Percentiles rank a stretch among this genome's conserved stretches.
These are phyloP conservation scores for Pythium apleroticum DNA, from an alignment of 352 stramenopile genomes.

Conservation along the genomic window DNA sequence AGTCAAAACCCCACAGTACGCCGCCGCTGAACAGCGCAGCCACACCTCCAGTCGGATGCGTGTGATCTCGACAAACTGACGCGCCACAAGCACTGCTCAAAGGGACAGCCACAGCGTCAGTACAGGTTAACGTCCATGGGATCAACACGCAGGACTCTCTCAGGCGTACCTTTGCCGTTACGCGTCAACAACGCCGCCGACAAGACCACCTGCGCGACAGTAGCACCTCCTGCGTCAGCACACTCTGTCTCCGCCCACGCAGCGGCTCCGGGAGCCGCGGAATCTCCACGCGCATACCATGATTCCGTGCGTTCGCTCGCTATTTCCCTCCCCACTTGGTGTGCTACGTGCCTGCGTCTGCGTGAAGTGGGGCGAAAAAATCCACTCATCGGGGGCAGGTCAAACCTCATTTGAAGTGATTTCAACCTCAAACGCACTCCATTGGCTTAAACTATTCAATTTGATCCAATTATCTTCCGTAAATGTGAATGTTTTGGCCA, in stretches of 20 bases:
- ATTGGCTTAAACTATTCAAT: conserved; percentile 13
- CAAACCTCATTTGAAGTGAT: conserved; percentile 30
- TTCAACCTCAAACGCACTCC: conserved; percentile 11
- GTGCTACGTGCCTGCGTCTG: conserved; percentile 31
- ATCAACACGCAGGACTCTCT: not conserved
- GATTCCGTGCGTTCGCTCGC: conserved; percentile 1
- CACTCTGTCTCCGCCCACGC: not conserved
- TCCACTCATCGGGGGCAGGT: not conserved
- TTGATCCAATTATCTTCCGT: conserved; percentile 11
- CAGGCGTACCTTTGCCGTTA: conserved; percentile 90
- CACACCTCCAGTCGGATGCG: conserved; percentile 95
- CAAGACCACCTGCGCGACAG: conserved; percentile 90
- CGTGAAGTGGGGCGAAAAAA: conserved; percentile 34
- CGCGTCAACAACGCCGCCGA: conserved; percentile 94
- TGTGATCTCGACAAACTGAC: conserved; percentile 99
- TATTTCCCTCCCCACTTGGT: not conserved
- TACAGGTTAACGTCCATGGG: not conserved
- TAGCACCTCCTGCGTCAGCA: conserved; percentile 3
- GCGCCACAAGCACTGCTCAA: conserved; percentile 90
- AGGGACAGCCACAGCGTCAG: not conserved
- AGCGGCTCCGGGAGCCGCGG: not conserved
- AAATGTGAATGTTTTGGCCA: not conserved
- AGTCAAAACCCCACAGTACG: not conserved
- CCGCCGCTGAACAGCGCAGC: not conserved
- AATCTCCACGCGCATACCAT: conserved; percentile 15